A percentile compares a stretch with the other conserved stretches of the same genome.
phyloP scores from a whole-genome alignment of 805 yeast species.

The Kluyveromyces lactis region DNA sequence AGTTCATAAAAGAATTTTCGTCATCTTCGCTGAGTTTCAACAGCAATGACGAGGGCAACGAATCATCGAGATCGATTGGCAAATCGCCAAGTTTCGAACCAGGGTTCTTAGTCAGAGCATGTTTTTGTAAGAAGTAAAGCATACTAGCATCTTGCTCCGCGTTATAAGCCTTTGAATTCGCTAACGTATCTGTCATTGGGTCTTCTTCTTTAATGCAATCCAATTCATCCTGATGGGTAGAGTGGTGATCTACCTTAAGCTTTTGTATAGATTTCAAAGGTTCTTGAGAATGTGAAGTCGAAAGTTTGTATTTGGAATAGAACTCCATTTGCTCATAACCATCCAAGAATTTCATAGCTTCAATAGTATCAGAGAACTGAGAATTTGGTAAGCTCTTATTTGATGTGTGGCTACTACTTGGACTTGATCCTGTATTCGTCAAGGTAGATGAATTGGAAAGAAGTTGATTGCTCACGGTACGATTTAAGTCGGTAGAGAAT shows the following conservation, averaged over 20 bases:
- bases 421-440: constrained; percentile 3
- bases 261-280: constrained; percentile 3
- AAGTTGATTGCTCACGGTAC: constrained; percentile 8
- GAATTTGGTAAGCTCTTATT: constrained; percentile 3
- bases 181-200: neutral
- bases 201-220: constrained; percentile 10
- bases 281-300: neutral
- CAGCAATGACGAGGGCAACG: constrained; percentile 1
- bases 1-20: constrained; percentile 2
- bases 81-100: constrained; percentile 4
- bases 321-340: constrained; percentile 18
- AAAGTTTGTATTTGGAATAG: constrained; percentile 10
- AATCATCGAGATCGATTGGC: constrained; percentile 4
- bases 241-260: neutral
- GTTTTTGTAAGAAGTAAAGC: constrained; percentile 8
- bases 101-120: constrained; percentile 4
- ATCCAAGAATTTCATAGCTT: constrained; percentile 15
- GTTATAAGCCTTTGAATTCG: neutral
- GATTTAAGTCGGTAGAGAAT: constrained; percentile 17
- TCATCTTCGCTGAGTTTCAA: constrained; percentile 1
- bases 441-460: constrained; percentile 2
- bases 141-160: constrained; percentile 9
- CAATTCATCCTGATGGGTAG: neutral
- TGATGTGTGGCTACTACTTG: constrained; percentile 1
- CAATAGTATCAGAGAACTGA: constrained; percentile 4